Conservation (phyloP, 2,329 filamentous ascomycete genomes). For the Xylariaceae sp. region DNA sequence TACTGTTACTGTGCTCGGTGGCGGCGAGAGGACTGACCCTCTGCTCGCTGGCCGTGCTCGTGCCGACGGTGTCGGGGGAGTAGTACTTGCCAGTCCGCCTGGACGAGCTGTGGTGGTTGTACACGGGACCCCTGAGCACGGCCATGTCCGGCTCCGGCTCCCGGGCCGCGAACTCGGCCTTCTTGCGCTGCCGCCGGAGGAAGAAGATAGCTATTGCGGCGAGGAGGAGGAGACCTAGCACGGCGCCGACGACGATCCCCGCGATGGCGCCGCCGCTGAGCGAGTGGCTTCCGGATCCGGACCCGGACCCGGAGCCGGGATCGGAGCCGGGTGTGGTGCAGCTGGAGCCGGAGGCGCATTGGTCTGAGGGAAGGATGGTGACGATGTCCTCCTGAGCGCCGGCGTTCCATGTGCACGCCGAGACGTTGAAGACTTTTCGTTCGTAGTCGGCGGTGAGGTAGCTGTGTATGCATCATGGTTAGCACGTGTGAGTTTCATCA, state of each 20-base stretch:
- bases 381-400: constrained; percentile 31
- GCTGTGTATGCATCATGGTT: constrained; percentile 17
- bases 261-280: constrained; percentile 22
- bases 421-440: constrained; percentile 35
- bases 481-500: constrained; percentile 6
- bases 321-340: neutral
- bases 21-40: neutral
- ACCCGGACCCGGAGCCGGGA: neutral
- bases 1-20: constrained; percentile 2
- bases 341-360: neutral
- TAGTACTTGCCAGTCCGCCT: constrained; percentile 17
- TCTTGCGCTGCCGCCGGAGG: constrained; percentile 21
- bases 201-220: constrained; percentile 9
- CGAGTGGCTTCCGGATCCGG: constrained; percentile 1
- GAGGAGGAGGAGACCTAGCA: constrained; percentile 11
- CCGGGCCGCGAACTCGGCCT: constrained; percentile 13
- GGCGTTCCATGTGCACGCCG: constrained; percentile 32
- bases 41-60: constrained; percentile 10
- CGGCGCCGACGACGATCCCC: constrained; percentile 22
- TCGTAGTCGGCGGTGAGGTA: constrained; percentile 37
- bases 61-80: constrained; percentile 20
- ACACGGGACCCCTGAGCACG: constrained; percentile 27
- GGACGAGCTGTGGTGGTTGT: constrained; percentile 23
- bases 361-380: constrained; percentile 24
- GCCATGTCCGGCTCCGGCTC: constrained; percentile 23